Percentiles rank a stretch among this genome's conserved stretches.
Conservation (phyloP, 805 yeast species). For the Saccharomycopsis fermentans region DNA sequence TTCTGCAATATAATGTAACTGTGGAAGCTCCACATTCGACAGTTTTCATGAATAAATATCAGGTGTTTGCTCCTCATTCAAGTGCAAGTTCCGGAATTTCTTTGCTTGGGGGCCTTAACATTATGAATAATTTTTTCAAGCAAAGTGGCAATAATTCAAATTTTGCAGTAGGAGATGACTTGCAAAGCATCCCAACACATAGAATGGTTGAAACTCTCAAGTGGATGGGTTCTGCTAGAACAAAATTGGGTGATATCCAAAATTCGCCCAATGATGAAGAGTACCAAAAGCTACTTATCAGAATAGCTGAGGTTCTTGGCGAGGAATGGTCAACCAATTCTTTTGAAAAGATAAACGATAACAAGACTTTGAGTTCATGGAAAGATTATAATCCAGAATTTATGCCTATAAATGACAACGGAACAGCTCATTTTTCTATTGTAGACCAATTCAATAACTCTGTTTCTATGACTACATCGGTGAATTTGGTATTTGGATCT, state of each 20-base stretch:
- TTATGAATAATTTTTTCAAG: constrained; percentile 40
- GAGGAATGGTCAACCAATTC: constrained; percentile 51
- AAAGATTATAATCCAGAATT: constrained; percentile 68
- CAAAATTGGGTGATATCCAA: constrained; percentile 64
- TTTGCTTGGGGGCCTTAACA: constrained; percentile 59
- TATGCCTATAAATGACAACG: constrained; percentile 72
- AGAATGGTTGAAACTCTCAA: constrained; percentile 79
- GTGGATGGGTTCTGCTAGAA: constrained; percentile 82
- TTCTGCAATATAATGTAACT: constrained; percentile 46
- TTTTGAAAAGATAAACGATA: constrained; percentile 40
- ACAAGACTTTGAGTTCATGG: constrained; percentile 54
- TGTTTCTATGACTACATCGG: constrained; percentile 80
- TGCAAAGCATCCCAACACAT: constrained; percentile 44
- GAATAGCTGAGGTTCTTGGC: constrained; percentile 37
- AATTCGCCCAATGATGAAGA: neutral
- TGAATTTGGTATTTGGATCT: constrained; percentile 78
- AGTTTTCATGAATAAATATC: constrained; percentile 29
- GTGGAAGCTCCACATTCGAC: constrained; percentile 33
- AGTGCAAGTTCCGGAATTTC: constrained; percentile 87
- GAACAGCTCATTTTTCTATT: constrained; percentile 81
- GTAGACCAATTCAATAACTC: constrained; percentile 70
- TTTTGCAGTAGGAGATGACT: constrained; percentile 32
- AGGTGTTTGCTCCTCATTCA: constrained; percentile 41
- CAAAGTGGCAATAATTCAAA: constrained; percentile 21
- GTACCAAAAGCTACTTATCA: constrained; percentile 17